Evolutionary conservation across 805 yeast genomes (phyloP).

Genomic region (Zygosaccharomyces rouxii): DNA sequence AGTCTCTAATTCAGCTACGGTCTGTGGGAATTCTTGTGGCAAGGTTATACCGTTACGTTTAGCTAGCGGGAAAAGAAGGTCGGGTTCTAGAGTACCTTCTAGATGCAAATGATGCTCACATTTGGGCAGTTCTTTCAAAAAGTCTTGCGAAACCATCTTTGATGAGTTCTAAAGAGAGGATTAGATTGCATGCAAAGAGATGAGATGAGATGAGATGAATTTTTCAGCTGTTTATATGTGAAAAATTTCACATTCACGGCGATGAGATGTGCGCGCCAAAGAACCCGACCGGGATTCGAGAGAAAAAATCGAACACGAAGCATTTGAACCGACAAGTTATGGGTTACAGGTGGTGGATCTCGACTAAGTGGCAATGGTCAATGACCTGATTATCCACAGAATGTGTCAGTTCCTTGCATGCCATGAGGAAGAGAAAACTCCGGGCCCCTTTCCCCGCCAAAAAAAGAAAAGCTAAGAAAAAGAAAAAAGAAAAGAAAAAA

Average conservation of each 20-base stretch:
- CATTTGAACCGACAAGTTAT: not conserved
- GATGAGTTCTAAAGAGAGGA: not conserved
- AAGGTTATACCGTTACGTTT: conserved; percentile 55
- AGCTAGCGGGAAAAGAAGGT: conserved; percentile 63
- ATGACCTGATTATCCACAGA: no score
- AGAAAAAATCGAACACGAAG: not conserved
- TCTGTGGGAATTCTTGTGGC: conserved; percentile 59
- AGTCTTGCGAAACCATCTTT: conserved; percentile 31
- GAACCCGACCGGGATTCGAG: not conserved
- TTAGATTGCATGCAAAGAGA: no score
- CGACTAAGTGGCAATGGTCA: no score
- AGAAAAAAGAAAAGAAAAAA: no score
- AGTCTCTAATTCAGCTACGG: conserved; percentile 51
- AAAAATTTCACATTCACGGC: conserved; percentile 2
- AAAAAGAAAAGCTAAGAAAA: no score
- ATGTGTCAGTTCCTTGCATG: no score
- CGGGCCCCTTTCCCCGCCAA: no score
- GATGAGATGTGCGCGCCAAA: not conserved
- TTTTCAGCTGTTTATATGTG: not conserved
- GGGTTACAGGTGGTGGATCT: no score
- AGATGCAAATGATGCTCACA: conserved; percentile 85
- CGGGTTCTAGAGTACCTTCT: conserved; percentile 81
- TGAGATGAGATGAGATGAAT: not conserved
- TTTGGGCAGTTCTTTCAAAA: conserved; percentile 69
- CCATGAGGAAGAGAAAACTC: no score